Evolutionary conservation across 495 filamentous ascomycete genomes (phyloP), one percentile per base, ranked within the genome.

Genomic region (Tuber melanosporum): DNA sequence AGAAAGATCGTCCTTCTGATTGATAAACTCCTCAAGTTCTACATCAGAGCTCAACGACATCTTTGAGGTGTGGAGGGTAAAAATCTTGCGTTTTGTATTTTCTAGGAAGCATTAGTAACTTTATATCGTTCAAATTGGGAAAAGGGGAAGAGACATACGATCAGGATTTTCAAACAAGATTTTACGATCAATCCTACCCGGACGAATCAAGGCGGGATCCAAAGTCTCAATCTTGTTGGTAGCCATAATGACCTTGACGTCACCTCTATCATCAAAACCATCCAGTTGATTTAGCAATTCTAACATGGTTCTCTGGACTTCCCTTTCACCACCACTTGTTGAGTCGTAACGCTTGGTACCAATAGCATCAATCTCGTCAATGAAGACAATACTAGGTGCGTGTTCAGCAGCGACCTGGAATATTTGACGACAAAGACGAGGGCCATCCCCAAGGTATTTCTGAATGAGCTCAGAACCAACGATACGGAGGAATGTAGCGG

Each of bases 161-260:
- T 99, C 95, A 39, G 95, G 95, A 85, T 96, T 98, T 88, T 99
- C 95, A 77, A 99, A 99, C 74, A 99, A 88, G 85, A 99, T 98
- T 88, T 99, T 99, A 71, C 95, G 92, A 85, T 99, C 95, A 83
- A 99, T 99, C 89, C 95, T 93, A 80, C 95, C 95, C 71, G 95
- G 95, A 77, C 95, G 91, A 84, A 99, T 99, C 78, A 99, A 87
- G 71, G 95, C 95, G 70, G 95, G 95, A 82, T 99, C 95, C 42
- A 99, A 88, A 5, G 94, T 97, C 83, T 99, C 95, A 78, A 99
- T 99, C 89, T 99, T 99, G 89, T 99, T 99, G 72, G 95, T 99
- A 26, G 95, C 95, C 93, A 99, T 97, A 85, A 99, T 94, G 73
- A 99, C 95, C 88, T 99, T 99, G 85, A 99, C 96, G 84, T 99